Conservation (phyloP, 257 asterid species). For the Fraxinus americana region DNA sequence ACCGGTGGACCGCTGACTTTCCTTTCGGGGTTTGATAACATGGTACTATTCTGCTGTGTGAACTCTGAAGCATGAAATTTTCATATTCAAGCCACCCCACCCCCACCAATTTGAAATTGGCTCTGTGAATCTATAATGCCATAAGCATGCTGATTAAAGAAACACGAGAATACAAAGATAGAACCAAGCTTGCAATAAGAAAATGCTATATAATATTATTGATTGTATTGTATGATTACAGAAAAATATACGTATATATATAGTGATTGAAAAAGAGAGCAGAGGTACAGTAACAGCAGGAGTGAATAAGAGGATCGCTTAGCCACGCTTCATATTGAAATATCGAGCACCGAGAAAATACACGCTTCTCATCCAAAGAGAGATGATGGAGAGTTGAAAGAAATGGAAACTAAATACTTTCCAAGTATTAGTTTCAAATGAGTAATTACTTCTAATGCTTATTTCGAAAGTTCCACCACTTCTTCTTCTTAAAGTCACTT, state of each 20-base stretch:
- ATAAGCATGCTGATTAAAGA: no score
- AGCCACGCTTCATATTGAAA: no score
- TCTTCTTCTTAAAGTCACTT: conserved; percentile 62
- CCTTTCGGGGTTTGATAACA: neutral
- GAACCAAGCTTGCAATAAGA: no score
- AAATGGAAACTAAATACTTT: neutral
- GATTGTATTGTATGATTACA: neutral
- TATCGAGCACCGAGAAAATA: no score
- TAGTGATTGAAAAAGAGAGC: neutral
- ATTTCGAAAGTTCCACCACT: conserved; percentile 87
- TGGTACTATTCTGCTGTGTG: no score
- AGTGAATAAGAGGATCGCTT: neutral
- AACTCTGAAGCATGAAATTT: no score
- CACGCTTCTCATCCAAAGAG: neutral
- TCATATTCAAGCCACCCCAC: neutral
- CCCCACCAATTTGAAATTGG: neutral
- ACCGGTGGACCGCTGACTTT: neutral
- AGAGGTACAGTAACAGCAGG: neutral
- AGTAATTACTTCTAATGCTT: conserved; percentile 37
- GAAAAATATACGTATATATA: neutral
- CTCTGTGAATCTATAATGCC: no score
- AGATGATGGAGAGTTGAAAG: neutral
- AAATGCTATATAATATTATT: neutral
- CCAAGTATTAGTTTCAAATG: neutral
- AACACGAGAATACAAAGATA: no score